Conservation (phyloP, 108 stramenopile genomes). For the Skeletonema potamos region DNA sequence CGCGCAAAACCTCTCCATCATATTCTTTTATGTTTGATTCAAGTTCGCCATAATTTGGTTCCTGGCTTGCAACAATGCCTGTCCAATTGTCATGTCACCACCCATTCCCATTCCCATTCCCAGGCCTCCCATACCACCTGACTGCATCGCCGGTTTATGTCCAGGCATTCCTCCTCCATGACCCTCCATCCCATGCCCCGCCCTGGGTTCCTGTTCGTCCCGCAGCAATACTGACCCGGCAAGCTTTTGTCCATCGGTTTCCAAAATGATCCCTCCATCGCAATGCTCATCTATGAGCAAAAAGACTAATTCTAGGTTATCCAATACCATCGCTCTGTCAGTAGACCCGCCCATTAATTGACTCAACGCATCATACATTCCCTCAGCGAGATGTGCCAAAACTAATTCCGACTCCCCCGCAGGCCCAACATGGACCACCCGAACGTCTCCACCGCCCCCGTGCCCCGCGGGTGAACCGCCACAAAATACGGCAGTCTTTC, state of each 20-base stretch:
- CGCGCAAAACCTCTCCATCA: background rate
- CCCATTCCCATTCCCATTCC: constrained; percentile 44
- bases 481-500: constrained; percentile 77
- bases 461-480: constrained; percentile 52
- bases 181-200: constrained; percentile 13
- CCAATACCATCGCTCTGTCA: constrained; percentile 84
- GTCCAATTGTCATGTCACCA: constrained; percentile 87
- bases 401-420: constrained; percentile 75
- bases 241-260: constrained; percentile 79
- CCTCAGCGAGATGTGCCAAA: constrained; percentile 80
- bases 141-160: constrained; percentile 17
- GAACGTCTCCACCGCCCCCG: constrained; percentile 56
- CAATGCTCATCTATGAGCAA: constrained; percentile 88
- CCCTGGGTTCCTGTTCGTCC: constrained; percentile 50
- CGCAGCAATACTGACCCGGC: constrained; percentile 72
- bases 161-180: constrained; percentile 9
- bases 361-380: constrained; percentile 82
- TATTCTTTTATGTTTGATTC: constrained; percentile 25
- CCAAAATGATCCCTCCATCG: constrained; percentile 84
- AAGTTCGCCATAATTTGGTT: constrained; percentile 70
- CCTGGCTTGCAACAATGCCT: constrained; percentile 81
- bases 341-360: constrained; percentile 84
- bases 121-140: constrained; percentile 29
- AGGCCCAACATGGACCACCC: constrained; percentile 83
- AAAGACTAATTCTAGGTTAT: constrained; percentile 86